Conservation (phyloP, 1,284 basidiomycete genomes). For the Volvariella surrecta region DNA sequence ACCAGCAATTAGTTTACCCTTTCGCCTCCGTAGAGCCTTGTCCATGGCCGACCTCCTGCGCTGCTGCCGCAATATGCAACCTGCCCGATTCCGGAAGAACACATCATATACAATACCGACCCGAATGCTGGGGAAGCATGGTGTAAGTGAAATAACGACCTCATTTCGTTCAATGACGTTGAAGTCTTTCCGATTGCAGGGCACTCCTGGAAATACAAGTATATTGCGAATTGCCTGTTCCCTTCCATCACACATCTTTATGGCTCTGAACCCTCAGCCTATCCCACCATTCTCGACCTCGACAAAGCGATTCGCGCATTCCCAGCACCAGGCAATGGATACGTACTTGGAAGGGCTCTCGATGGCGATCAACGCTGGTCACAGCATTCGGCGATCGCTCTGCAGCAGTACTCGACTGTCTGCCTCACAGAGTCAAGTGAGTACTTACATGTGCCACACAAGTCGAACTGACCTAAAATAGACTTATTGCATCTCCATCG, state of each 20-base stretch:
- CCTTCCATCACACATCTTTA: slow-evolving; percentile 34
- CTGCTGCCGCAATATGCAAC: slow-evolving; percentile 37
- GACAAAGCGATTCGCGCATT: slow-evolving; percentile 40
- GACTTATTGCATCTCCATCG: slow-evolving; percentile 45
- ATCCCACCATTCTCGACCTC: slow-evolving; percentile 31
- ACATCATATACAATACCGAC: slow-evolving; percentile 20
- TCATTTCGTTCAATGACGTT: too few species aligned
- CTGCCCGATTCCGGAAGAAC: slow-evolving; percentile 41
- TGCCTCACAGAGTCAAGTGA: slow-evolving; percentile 36
- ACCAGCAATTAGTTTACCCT: slow-evolving; percentile 3
- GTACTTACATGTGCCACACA: slow-evolving; percentile 2
- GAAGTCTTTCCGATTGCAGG: slow-evolving; percentile 23
- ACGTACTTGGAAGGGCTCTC: slow-evolving; percentile 19
- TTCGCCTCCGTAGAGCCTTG: slow-evolving; percentile 27
- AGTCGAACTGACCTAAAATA: slow-evolving; percentile 13
- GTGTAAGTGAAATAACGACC: slow-evolving; percentile 31
- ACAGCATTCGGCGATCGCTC: slow-evolving; percentile 24
- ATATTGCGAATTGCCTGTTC: slow-evolving; percentile 35
- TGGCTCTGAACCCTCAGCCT: slow-evolving; percentile 26
- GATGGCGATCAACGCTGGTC: slow-evolving; percentile 30
- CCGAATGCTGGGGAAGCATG: slow-evolving; percentile 29
- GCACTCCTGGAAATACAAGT: slow-evolving; percentile 40
- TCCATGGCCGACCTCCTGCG: slow-evolving; percentile 38
- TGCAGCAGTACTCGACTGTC: slow-evolving; percentile 36
- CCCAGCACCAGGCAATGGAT: slow-evolving; percentile 31